Evolutionary conservation across 2,329 filamentous ascomycete genomes (phyloP), one percentile per base, ranked within the genome.

Genomic region (Fusarium guadeloupense): DNA sequence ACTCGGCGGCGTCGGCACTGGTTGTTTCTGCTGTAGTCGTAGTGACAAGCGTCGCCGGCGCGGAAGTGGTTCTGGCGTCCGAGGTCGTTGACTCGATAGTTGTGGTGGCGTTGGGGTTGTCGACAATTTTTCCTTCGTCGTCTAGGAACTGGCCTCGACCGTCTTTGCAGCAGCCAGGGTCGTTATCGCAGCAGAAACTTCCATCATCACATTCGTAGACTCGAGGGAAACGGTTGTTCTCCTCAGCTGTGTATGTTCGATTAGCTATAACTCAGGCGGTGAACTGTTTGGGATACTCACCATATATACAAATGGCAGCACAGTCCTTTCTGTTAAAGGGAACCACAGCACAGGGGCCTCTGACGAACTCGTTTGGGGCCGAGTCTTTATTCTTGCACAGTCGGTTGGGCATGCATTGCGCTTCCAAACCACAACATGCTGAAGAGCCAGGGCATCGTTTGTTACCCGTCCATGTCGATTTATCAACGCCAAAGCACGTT

Each of bases 171-270:
- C 64, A 68, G 5, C 50, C 48, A 16, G 30, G 31, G 17, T 67
- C 58, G n/a, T 65, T 41, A 9, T 68, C 48, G 17, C 58, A 68
- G n/a, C 61, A 68, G n/a, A 43, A 58, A n/a, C 60, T 62, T 1
- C 65, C 64, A 40, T 67, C 58, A 1, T 51, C 33, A 26, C 64
- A 67, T 17, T 25, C n/a, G 8, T 35, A 46, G 6, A 64, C 60
- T 3, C 64, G 42, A 5, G 63, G 64, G 9, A 67, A 54, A 4
- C 54, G 17, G 9, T 54, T 48, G 5, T 55, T 50, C 6, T 28
- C 49, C 20, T 62, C 57, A 12, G 59, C 59, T 67, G 7, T 3
- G 12, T 14, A 13, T 8, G 0, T 4, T 9, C 5, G 5, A n/a
- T 48, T 20, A 54, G 25, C 8, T 4, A 13, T n/a, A 12, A 13